Percentiles rank a stretch among this genome's conserved stretches.
These are phyloP conservation scores for Petunia secreta DNA, from an alignment of 257 asterid genomes.

Conservation along the genomic window DNA sequence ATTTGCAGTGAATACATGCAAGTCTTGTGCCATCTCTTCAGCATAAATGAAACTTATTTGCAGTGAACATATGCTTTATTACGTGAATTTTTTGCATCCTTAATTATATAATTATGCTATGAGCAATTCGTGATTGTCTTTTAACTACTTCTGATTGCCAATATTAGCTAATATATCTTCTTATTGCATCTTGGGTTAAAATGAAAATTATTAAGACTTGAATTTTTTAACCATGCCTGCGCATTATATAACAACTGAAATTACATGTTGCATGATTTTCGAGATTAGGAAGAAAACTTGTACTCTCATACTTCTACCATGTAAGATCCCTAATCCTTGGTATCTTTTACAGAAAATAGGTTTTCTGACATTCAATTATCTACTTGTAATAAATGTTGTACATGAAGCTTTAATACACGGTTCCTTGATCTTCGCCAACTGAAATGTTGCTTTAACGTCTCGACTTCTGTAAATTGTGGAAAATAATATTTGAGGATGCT, in stretches of 20 bases:
- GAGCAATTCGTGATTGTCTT: neutral
- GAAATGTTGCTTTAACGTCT: neutral
- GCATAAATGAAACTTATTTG: conserved; percentile 17
- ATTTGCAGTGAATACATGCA: neutral
- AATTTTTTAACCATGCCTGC: neutral
- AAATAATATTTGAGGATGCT: neutral
- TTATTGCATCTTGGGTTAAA: neutral
- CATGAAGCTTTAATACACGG: neutral
- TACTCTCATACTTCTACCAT: neutral
- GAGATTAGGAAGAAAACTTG: neutral
- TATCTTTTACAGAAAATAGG: neutral
- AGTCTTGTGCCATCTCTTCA: conserved; percentile 4
- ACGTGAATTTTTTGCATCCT: neutral
- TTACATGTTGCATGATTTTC: neutral
- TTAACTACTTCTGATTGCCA: neutral
- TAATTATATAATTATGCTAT: neutral
- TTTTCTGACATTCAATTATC: neutral
- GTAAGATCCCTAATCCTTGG: neutral
- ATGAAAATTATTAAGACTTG: neutral
- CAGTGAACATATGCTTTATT: neutral
- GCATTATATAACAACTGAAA: neutral
- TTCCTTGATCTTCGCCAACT: neutral
- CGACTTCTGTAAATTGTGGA: neutral
- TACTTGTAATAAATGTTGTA: neutral
- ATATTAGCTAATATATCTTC: neutral